Evolutionary conservation across 1,284 basidiomycete species (phyloP).

Genomic region (Fomitopsis palustris): DNA sequence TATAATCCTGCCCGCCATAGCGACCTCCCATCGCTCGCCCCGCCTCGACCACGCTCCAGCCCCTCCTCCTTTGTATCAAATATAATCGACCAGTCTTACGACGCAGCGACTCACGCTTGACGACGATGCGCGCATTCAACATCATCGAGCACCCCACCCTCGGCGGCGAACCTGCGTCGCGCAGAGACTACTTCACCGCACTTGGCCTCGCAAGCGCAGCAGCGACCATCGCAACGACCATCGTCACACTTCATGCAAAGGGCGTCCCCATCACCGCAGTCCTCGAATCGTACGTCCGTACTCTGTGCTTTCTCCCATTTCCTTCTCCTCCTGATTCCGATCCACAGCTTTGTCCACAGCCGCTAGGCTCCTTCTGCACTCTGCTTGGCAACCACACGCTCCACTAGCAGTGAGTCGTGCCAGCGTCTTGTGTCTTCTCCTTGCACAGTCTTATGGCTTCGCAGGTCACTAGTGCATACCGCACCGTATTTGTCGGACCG

Average conservation of each 20-base stretch:
- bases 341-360: neutral
- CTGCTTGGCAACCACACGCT: neutral
- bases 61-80: neutral
- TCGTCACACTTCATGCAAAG: constrained; percentile 1
- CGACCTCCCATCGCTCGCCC: neutral
- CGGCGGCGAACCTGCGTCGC: neutral
- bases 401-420: neutral
- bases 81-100: neutral
- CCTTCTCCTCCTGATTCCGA: neutral
- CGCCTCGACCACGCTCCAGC: neutral
- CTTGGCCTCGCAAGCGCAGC: constrained; percentile 2
- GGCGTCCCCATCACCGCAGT: constrained; percentile 1
- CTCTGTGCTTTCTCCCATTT: neutral
- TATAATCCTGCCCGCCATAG: neutral
- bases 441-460: neutral
- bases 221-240: constrained; percentile 4
- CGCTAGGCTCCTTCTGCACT: neutral
- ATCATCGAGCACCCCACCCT: constrained; percentile 8
- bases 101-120: neutral
- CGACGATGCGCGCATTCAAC: constrained; percentile 8
- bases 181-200: constrained; percentile 3
- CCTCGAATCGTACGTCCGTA: constrained; percentile 8
- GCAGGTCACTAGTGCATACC: neutral
- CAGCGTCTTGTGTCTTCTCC: neutral
- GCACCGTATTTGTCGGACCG: too few species aligned